phyloP scores from a whole-genome alignment of 176 grass and related monocot genomes.

The Carex pumila region DNA sequence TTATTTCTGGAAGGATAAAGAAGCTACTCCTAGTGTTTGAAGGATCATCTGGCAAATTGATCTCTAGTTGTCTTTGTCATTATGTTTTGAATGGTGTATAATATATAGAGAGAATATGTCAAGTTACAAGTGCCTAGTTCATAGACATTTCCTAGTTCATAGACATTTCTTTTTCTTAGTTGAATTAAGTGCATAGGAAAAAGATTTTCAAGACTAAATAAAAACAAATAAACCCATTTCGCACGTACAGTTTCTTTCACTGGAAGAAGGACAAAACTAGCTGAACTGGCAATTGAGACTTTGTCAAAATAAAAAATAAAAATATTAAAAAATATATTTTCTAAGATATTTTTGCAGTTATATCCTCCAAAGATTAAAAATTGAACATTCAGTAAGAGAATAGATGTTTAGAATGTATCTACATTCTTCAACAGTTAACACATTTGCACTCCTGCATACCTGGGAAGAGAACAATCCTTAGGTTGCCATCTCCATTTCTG shows the following conservation, averaged over 20 bases:
- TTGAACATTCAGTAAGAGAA: neutral
- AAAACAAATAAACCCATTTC: neutral
- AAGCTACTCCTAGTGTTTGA: neutral
- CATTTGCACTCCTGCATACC: constrained; percentile 23
- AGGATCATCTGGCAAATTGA: neutral
- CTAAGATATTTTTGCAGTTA: neutral
- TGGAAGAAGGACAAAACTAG: neutral
- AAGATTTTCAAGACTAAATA: neutral
- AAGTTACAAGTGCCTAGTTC: neutral
- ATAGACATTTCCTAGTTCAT: neutral
- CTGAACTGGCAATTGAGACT: neutral
- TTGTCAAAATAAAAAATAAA: neutral
- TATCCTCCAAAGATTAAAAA: neutral
- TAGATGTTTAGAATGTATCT: neutral
- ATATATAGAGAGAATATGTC: neutral
- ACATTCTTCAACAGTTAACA: neutral
- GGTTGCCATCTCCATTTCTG: constrained; percentile 98
- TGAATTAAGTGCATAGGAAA: neutral
- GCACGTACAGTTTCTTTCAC: neutral
- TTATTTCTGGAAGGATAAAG: neutral
- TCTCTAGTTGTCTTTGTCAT: neutral
- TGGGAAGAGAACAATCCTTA: constrained; percentile 59
- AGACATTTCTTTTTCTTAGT: neutral
- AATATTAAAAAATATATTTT: neutral
- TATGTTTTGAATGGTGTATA: neutral